phyloP scores from a whole-genome alignment of 306 rosid species.

The Fragaria nilgerrensis region DNA sequence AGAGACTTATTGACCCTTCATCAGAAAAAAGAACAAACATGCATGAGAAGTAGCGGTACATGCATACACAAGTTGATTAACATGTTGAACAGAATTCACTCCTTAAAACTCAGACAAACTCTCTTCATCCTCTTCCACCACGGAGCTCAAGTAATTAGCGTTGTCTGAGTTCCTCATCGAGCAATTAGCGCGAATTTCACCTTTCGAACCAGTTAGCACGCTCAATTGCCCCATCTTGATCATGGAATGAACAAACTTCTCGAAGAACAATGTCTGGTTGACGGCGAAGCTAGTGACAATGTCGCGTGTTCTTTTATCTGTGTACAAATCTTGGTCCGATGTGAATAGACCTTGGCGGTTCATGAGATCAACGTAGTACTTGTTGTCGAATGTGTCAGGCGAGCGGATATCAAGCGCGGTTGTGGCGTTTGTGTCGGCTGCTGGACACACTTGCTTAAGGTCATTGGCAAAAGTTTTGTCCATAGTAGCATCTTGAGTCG shows the following conservation, averaged over 20 bases:
- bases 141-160: constrained; percentile 1
- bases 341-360: constrained; percentile 62
- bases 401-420: constrained; percentile 45
- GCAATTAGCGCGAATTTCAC: constrained; percentile 58
- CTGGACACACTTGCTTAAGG: constrained; percentile 43
- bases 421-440: neutral
- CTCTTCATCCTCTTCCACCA: constrained; percentile 35
- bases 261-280: constrained; percentile 45
- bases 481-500: constrained; percentile 40
- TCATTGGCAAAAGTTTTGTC: constrained; percentile 44
- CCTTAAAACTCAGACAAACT: constrained; percentile 23
- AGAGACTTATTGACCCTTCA: neutral
- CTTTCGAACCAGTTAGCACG: constrained; percentile 43
- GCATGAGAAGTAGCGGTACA: neutral
- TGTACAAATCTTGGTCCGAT: constrained; percentile 55
- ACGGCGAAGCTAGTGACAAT: constrained; percentile 46
- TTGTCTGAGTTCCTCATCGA: constrained; percentile 39
- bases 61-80: neutral
- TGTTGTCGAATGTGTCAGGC: constrained; percentile 54
- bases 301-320: constrained; percentile 29
- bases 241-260: constrained; percentile 44
- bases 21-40: neutral
- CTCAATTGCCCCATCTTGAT: constrained; percentile 57
- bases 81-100: neutral
- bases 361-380: constrained; percentile 49